Evolutionary conservation across 1,139 yeast species (phyloP), one percentile per base, ranked within the genome.

Genomic region (Yueomyces sp.): DNA sequence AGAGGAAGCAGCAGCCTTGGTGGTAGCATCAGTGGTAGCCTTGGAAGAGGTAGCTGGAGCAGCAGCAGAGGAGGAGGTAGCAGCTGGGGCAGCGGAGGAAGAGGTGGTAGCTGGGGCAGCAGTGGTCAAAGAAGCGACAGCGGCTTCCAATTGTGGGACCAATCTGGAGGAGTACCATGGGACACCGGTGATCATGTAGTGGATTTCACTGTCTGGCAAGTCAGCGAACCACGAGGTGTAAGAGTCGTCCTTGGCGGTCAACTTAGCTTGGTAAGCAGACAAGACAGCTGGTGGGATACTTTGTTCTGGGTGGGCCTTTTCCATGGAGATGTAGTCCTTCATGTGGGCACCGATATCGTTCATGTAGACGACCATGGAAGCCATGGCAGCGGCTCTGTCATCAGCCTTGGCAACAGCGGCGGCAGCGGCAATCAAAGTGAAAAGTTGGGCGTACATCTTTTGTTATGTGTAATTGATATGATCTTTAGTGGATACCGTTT

Each of bases 81-180:
- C 37, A 26, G 36, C 19, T 28, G 41, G 9, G 27, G 38, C 31
- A 27, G 31, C 4, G n/a, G 32, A n/a, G n/a, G 41, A n/a, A 2
- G 26, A 2, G 27, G 31, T 2, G 12, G 30, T 37, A 36, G 37
- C 36, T 4, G 36, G 8, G 26, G 41, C 36, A 11, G 28, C 26
- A 36, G 11, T 29, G 3, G n/a, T 26, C 4, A 37, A 27, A 25
- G 29, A 4, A 25, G 38, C 25, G 8, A 33, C 8, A 33, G 35
- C 35, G 5, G n/a, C 19, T 9, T 8, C n/a, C 5, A 33, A 9
- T 9, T 11, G 48, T 36, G 60, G 56, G 9, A 46, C 52, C 38
- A 63, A 48, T 63, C 73, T 66, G 42, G 63, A 49, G 9, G 69
- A 63, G 54, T 67, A 68, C 73, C 73, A 68, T 53, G 72, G 70